Evolutionary conservation across 768 basidiomycete species (phyloP).

Genomic region (Tulasnella sp.): DNA sequence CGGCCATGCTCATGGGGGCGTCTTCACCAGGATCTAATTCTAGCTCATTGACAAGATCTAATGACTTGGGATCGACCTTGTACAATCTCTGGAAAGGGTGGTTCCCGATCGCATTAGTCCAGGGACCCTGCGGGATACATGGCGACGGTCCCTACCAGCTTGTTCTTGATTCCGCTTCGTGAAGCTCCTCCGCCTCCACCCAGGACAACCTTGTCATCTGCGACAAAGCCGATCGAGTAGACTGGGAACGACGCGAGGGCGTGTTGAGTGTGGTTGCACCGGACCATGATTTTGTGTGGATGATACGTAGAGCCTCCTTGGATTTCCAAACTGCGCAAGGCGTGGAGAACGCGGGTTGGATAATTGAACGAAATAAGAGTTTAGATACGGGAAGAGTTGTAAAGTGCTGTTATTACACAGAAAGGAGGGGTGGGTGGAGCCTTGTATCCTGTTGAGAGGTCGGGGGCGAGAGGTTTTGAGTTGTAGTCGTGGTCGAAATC

Average conservation of each 20-base stretch:
- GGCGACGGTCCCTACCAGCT: slow-evolving; percentile 62
- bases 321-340: neutral
- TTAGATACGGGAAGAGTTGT: neutral
- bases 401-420: neutral
- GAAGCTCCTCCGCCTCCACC: slow-evolving; percentile 88
- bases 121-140: neutral
- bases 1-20: slow-evolving; percentile 94
- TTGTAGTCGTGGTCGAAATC: slow-evolving; percentile 1
- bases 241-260: slow-evolving; percentile 83
- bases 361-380: neutral
- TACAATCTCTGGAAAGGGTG: slow-evolving; percentile 63
- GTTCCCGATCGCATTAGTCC: neutral
- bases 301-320: neutral
- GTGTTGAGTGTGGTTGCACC: slow-evolving; percentile 77
- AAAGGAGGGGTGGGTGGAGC: neutral
- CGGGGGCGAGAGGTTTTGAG: neutral
- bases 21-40: slow-evolving; percentile 83
- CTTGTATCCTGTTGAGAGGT: neutral
- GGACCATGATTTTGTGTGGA: slow-evolving; percentile 54
- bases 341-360: neutral
- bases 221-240: slow-evolving; percentile 80
- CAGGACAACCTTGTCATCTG: slow-evolving; percentile 70
- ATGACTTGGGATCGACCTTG: slow-evolving; percentile 53
- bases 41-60: slow-evolving; percentile 66
- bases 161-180: slow-evolving; percentile 90